These are phyloP conservation scores for Lasiosphaeria ovina DNA, from an alignment of 495 filamentous ascomycete genomes.

Conservation along the genomic window DNA sequence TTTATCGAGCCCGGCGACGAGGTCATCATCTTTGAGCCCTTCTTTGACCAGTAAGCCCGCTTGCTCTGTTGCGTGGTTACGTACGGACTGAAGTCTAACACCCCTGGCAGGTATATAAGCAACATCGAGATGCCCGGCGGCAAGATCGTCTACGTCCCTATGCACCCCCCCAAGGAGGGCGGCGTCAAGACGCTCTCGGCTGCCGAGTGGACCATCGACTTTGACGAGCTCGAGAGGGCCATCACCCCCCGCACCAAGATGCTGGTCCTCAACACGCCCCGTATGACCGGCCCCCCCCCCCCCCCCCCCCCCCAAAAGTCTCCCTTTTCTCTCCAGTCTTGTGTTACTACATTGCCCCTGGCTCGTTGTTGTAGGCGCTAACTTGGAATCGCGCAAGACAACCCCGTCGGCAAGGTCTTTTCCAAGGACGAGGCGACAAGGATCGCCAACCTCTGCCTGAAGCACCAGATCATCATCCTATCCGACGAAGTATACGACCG, in stretches of 20 bases:
- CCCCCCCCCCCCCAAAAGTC: constrained; percentile 44
- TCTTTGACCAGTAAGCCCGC: constrained; percentile 81
- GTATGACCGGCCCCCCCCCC: constrained; percentile 32
- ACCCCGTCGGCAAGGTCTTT: constrained; percentile 95
- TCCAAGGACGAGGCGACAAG: constrained; percentile 75
- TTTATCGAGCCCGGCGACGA: constrained; percentile 94
- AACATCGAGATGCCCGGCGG: constrained; percentile 98
- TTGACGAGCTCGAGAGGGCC: constrained; percentile 76
- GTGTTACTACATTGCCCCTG: background rate
- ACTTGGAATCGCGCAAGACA: constrained; percentile 53
- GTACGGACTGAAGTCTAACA: background rate
- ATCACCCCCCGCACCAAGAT: constrained; percentile 87
- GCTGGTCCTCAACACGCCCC: constrained; percentile 79
- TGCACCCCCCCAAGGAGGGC: constrained; percentile 87
- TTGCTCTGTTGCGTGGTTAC: background rate
- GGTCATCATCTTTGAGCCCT: constrained; percentile 97
- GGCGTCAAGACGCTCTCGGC: constrained; percentile 75
- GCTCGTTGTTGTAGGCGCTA: background rate
- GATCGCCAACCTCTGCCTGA: constrained; percentile 87
- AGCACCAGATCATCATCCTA: constrained; percentile 92
- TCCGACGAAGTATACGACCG: constrained; percentile 97
- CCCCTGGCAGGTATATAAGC: constrained; percentile 67
- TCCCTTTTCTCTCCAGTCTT: too few species aligned
- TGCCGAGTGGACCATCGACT: constrained; percentile 83
- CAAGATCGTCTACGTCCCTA: constrained; percentile 86